Evolutionary conservation across 2,329 filamentous ascomycete genomes (phyloP), one percentile per base, ranked within the genome.

Genomic region (Penicillium aurantiogriseum): DNA sequence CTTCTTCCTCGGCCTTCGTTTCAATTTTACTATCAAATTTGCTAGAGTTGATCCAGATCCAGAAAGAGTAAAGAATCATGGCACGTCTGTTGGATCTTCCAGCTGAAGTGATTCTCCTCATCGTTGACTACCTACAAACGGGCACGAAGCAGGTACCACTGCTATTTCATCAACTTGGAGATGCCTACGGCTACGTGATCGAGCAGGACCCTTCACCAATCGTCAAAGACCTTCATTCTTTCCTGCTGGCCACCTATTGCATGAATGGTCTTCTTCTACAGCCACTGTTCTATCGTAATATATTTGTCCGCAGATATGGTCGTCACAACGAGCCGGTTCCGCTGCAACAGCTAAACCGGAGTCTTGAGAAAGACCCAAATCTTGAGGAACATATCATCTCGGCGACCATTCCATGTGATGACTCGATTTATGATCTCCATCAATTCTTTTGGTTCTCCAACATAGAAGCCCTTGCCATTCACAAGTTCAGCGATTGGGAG

Each of bases 21-120:
- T 47, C 31, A 33, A 15, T 33, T 33, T 33, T 31, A 46, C 19
- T 17, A 4, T 15, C n/a, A 17, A 46, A 23, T 11, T 45, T 15
- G 11, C 11, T 15, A 13, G 4, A 29, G 13, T 29, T 45, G 31
- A 52, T 33, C 25, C 13, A 21, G n/a, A n/a, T 11, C 31, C 21
- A 38, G 43, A 43, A 45, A 29, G 33, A 48, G 36, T 13, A n/a
- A 43, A 43, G 7, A 45, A 53, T 3, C 13, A 61, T 59, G 56
- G 19, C 53, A 31, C 4, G 25, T 7, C 51, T 61, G 7, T 23
- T 48, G 13, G 56, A 59, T 29, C 56, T 61, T 55, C 59, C 59
- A 8, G 13, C 35, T 25, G 59, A 59, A 23, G 1, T 61, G 9
- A 48, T 61, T 38, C 31, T 61, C 4, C 13, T 13, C 3, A 57